Conservation (phyloP, 2,329 filamentous ascomycete species). For the Hortaea werneckii region DNA sequence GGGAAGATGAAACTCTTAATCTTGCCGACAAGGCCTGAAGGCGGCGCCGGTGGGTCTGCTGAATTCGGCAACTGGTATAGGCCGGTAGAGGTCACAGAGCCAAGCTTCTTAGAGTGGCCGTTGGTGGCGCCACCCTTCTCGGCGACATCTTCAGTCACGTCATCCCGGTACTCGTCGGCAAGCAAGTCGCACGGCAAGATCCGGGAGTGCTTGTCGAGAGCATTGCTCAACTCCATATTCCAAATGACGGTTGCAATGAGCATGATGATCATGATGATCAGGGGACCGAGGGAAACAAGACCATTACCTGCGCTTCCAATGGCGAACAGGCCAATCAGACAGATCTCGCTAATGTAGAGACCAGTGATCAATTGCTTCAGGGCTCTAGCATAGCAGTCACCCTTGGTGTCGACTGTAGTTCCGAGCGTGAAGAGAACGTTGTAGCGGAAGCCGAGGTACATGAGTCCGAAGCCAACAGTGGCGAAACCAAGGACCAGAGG, state of each 20-base stretch:
- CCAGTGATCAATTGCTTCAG: constrained; percentile 35
- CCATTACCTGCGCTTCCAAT: constrained; percentile 22
- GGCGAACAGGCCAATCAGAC: constrained; percentile 37
- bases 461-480: constrained; percentile 31
- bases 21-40: constrained; percentile 8
- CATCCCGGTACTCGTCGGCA: constrained; percentile 1
- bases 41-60: neutral
- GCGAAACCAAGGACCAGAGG: constrained; percentile 37
- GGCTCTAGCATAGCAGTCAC: constrained; percentile 33
- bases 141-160: no score
- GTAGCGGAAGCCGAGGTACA: constrained; percentile 39
- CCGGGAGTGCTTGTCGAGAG: constrained; percentile 23
- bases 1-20: constrained; percentile 14
- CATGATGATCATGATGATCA: constrained; percentile 32
- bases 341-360: constrained; percentile 36
- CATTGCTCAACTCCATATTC: constrained; percentile 26
- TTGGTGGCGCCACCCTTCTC: no score
- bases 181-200: constrained; percentile 18
- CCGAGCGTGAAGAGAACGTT: constrained; percentile 39
- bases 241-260: constrained; percentile 32
- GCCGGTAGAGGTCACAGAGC: neutral
- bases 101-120: neutral
- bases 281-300: constrained; percentile 27
- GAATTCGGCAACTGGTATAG: constrained; percentile 1
- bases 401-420: constrained; percentile 34